A percentile compares a stretch with the other conserved stretches of the same genome.
Evolutionary conservation across 176 grass and related monocot genomes (phyloP).

Genomic region (Aegilops umbellulata): DNA sequence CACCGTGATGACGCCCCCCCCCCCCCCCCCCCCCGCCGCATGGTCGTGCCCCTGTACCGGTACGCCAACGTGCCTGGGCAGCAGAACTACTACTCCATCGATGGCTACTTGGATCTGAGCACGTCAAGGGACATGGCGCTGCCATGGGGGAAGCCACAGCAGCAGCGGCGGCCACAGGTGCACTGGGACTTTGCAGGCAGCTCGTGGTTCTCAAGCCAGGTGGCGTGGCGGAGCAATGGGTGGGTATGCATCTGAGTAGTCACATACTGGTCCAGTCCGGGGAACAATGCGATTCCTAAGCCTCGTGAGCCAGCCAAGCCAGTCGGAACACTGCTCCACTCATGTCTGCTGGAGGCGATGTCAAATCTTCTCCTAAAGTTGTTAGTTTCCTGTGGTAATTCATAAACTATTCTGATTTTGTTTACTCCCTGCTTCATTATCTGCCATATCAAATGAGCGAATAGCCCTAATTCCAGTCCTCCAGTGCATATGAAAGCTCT

Average conservation of each 20-base stretch:
- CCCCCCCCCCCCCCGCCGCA: background rate
- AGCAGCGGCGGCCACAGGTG: conserved; percentile 36
- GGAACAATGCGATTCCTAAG: conserved; percentile 37
- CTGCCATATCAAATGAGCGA: background rate
- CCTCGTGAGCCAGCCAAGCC: conserved; percentile 7
- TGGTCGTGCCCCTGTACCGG: conserved; percentile 39
- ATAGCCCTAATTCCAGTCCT: background rate
- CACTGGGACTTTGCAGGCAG: conserved; percentile 66
- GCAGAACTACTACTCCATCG: conserved; percentile 71
- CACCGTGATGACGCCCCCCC: conserved; percentile 22
- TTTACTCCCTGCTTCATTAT: background rate
- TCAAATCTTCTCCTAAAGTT: conserved; percentile 29
- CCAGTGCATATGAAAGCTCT: background rate
- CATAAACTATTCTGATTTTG: conserved; percentile 10
- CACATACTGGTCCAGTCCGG: conserved; percentile 36
- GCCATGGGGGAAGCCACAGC: conserved; percentile 47
- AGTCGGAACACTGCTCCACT: conserved; percentile 17
- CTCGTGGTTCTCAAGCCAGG: conserved; percentile 71
- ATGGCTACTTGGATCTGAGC: no score
- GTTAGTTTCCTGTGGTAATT: conserved; percentile 21
- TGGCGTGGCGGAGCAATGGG: conserved; percentile 28
- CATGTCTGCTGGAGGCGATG: conserved; percentile 29
- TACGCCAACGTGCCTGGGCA: conserved; percentile 36
- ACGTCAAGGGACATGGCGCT: conserved; percentile 45
- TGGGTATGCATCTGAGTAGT: conserved; percentile 39